Percentiles rank a stretch among this genome's conserved stretches.
Conservation (phyloP, 257 asterid species). For the Paulownia fortunei region DNA sequence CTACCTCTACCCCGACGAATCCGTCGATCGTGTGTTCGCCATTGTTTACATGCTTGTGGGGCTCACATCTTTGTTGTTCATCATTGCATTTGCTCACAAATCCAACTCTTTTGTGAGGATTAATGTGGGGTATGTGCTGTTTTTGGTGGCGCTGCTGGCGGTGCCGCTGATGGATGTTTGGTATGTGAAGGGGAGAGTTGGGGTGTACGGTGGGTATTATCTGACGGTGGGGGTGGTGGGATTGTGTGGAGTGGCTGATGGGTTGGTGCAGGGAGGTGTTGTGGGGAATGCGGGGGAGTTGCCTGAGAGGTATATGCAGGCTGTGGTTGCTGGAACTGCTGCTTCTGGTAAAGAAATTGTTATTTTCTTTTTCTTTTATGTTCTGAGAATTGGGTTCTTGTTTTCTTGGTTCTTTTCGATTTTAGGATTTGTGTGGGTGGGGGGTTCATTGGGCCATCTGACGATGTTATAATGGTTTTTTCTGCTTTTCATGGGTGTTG, state of each 20-base stretch:
- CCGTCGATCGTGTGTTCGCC: constrained; percentile 80
- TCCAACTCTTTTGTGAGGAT: constrained; percentile 61
- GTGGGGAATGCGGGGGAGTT: constrained; percentile 91
- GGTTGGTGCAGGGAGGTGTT: constrained; percentile 88
- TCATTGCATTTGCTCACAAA: constrained; percentile 69
- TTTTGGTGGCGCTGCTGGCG: constrained; percentile 56
- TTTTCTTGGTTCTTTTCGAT: background rate
- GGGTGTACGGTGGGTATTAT: constrained; percentile 70
- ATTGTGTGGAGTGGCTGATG: constrained; percentile 85
- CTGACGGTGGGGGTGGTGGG: constrained; percentile 60
- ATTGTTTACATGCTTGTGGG: constrained; percentile 74
- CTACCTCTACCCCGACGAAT: constrained; percentile 79
- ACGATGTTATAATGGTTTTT: background rate
- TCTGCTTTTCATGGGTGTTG: background rate
- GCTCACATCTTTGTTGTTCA: constrained; percentile 49
- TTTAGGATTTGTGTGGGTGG: background rate
- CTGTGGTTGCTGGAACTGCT: constrained; percentile 92
- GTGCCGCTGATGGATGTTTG: constrained; percentile 82
- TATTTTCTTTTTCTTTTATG: background rate
- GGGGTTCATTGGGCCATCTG: background rate
- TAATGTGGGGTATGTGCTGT: constrained; percentile 66
- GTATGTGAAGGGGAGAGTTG: constrained; percentile 75
- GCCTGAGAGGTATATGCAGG: constrained; percentile 96
- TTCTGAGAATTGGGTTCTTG: background rate
- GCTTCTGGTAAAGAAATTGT: constrained; percentile 64